A percentile compares a stretch with the other conserved stretches of the same genome.
phyloP scores from a whole-genome alignment of 306 rosid species.

The Cucumis hystrix region DNA sequence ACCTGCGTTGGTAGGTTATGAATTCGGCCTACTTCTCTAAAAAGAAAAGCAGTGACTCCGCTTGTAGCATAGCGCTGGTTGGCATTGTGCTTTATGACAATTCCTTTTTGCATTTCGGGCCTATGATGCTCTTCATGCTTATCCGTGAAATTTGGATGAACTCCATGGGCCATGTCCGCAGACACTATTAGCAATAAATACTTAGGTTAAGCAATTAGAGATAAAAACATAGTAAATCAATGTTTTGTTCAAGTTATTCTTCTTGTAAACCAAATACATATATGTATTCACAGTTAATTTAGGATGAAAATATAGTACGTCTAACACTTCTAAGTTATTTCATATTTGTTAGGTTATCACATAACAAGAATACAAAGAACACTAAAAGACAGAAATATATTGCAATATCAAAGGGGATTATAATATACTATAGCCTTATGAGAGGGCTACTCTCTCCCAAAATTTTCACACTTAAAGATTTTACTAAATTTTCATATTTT shows the following conservation, averaged over 20 bases:
- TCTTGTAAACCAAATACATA: background rate
- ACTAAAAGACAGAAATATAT: no score
- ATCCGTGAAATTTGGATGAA: conserved; percentile 84
- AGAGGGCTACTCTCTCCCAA: no score
- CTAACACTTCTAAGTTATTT: no score
- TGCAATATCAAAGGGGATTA: no score
- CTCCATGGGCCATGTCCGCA: conserved; percentile 99
- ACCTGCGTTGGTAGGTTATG: conserved; percentile 92
- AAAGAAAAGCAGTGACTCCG: conserved; percentile 82
- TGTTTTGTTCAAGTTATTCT: background rate
- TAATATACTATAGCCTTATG: no score
- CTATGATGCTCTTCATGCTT: conserved; percentile 92
- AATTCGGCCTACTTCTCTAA: conserved; percentile 64
- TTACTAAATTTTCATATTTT: no score
- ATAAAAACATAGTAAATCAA: background rate
- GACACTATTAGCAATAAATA: conserved; percentile 40
- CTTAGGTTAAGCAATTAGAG: conserved; percentile 13
- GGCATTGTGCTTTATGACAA: conserved; percentile 87
- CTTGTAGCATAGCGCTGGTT: conserved; percentile 96
- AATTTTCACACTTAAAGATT: no score
- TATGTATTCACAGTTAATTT: background rate
- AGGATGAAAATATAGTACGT: no score
- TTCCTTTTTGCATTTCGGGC: conserved; percentile 83
- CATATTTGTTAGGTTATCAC: no score
- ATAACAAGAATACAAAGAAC: no score